A percentile compares a stretch with the other conserved stretches of the same genome.
Conservation (phyloP, 352 stramenopile species). For the Pythium apleroticum region DNA sequence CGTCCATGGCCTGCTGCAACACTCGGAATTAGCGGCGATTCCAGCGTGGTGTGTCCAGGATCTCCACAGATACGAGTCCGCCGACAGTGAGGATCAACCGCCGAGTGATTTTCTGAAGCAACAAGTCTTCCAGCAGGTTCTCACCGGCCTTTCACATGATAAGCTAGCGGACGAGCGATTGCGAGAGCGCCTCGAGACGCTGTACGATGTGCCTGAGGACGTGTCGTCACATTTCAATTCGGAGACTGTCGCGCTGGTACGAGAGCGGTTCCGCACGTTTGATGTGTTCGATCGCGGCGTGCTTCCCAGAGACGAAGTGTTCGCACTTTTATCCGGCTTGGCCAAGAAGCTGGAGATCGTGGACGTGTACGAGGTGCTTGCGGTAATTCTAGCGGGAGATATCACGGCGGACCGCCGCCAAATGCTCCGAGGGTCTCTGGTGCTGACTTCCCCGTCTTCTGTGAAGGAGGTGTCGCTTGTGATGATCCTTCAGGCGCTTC, state of each 20-base stretch:
- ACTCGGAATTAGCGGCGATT: slow-evolving; percentile 16
- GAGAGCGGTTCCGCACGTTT: slow-evolving; percentile 43
- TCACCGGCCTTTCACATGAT: slow-evolving; percentile 36
- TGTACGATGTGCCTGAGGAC: slow-evolving; percentile 35
- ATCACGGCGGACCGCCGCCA: slow-evolving; percentile 8
- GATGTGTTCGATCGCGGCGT: slow-evolving; percentile 41
- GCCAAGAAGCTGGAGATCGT: slow-evolving; percentile 38
- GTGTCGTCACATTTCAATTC: slow-evolving; percentile 32
- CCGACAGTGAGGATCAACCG: neutral
- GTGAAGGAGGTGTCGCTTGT: slow-evolving; percentile 27
- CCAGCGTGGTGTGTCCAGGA: slow-evolving; percentile 18
- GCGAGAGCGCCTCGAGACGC: slow-evolving; percentile 20
- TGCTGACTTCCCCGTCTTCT: slow-evolving; percentile 19
- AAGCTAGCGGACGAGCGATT: slow-evolving; percentile 25
- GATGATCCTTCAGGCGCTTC: slow-evolving; percentile 33
- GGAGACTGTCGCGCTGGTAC: slow-evolving; percentile 32
- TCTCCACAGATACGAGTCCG: slow-evolving; percentile 3
- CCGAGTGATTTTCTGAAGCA: slow-evolving; percentile 26
- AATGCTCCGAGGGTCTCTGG: slow-evolving; percentile 15
- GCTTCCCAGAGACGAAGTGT: slow-evolving; percentile 40
- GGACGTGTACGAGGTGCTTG: slow-evolving; percentile 42
- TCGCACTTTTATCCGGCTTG: slow-evolving; percentile 39
- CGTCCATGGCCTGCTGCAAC: slow-evolving; percentile 7
- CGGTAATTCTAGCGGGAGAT: slow-evolving; percentile 18
- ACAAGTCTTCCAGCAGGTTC: slow-evolving; percentile 37